Percentiles rank a stretch among this genome's conserved stretches.
Evolutionary conservation across 768 basidiomycete genomes (phyloP).

Genomic region (Galerina marginata): DNA sequence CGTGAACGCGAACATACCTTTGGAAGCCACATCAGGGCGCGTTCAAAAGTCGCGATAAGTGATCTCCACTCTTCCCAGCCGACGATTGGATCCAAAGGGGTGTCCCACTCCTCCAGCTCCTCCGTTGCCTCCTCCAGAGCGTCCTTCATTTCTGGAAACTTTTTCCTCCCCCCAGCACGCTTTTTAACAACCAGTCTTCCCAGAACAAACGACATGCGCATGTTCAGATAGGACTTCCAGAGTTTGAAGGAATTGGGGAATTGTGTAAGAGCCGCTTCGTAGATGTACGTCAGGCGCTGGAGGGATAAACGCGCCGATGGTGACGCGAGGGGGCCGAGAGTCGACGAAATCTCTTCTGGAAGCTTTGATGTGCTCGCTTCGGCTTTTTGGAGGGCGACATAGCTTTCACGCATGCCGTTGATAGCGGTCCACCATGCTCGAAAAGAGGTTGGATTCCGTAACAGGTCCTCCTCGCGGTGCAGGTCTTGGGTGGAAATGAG

Average conservation of each 20-base stretch:
- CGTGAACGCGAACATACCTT: conserved; percentile 56
- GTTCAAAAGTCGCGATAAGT: conserved; percentile 87
- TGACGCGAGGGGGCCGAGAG: conserved; percentile 84
- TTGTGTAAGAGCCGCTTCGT: conserved; percentile 87
- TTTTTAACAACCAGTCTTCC: conserved; percentile 77
- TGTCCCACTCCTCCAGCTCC: conserved; percentile 84
- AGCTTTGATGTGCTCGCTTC: conserved; percentile 47
- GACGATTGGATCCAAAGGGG: conserved; percentile 84
- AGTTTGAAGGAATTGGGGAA: conserved; percentile 93
- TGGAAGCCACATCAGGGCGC: conserved; percentile 94
- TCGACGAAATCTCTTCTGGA: conserved; percentile 52
- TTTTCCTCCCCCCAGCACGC: conserved; percentile 87
- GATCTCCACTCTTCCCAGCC: conserved; percentile 97
- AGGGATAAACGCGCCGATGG: conserved; percentile 74
- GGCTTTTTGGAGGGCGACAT: conserved; percentile 58
- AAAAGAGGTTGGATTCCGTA: conserved; percentile 90
- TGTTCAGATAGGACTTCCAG: conserved; percentile 91
- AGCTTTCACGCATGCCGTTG: conserved; percentile 71
- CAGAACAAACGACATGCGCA: conserved; percentile 85
- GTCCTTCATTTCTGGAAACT: conserved; percentile 90
- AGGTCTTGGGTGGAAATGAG: conserved; percentile 79
- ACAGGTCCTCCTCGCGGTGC: conserved; percentile 90
- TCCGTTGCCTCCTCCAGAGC: conserved; percentile 85
- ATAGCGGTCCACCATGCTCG: conserved; percentile 94
- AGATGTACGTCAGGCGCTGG: conserved; percentile 89